Conservation (phyloP, 1,284 basidiomycete genomes). For the Afroboletus lepidellus region DNA sequence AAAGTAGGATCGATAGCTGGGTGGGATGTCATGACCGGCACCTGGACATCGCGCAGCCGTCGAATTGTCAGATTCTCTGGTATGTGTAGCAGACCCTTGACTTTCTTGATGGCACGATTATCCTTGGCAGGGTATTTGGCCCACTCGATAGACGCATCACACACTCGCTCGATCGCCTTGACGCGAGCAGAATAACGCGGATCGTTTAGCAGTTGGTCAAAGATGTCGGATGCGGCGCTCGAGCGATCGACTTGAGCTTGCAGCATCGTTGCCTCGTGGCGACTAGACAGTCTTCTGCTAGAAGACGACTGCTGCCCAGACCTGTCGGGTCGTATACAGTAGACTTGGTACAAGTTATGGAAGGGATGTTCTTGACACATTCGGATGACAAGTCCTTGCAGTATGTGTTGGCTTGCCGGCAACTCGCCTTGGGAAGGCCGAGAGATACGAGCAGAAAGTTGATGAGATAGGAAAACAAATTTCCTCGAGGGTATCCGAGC, state of each 20-base stretch:
- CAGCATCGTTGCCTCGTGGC: slow-evolving; percentile 37
- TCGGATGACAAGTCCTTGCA: slow-evolving; percentile 67
- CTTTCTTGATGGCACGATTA: slow-evolving; percentile 25
- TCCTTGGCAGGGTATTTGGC: slow-evolving; percentile 58
- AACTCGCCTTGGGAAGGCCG: slow-evolving; percentile 35
- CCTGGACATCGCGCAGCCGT: slow-evolving; percentile 53
- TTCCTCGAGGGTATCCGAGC: slow-evolving; percentile 81
- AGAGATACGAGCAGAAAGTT: slow-evolving; percentile 85
- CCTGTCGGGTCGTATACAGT: slow-evolving; percentile 58
- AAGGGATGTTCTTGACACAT: slow-evolving; percentile 93
- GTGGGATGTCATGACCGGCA: slow-evolving; percentile 80
- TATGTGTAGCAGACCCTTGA: slow-evolving; percentile 33
- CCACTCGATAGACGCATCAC: slow-evolving; percentile 80
- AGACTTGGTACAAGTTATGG: slow-evolving; percentile 90
- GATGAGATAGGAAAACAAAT: slow-evolving; percentile 88
- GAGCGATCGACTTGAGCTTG: slow-evolving; percentile 49
- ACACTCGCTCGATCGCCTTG: slow-evolving; percentile 63
- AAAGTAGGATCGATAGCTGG: slow-evolving; percentile 73
- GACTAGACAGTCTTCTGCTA: slow-evolving; percentile 42
- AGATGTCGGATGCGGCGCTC: slow-evolving; percentile 68
- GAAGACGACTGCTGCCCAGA: slow-evolving; percentile 17
- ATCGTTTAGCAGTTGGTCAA: slow-evolving; percentile 56
- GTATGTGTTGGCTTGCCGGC: slow-evolving; percentile 55
- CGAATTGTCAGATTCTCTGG: slow-evolving; percentile 46
- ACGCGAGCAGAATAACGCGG: slow-evolving; percentile 42